Conservation (phyloP, 2,329 filamentous ascomycete genomes). For the Fusarium subglutinans region DNA sequence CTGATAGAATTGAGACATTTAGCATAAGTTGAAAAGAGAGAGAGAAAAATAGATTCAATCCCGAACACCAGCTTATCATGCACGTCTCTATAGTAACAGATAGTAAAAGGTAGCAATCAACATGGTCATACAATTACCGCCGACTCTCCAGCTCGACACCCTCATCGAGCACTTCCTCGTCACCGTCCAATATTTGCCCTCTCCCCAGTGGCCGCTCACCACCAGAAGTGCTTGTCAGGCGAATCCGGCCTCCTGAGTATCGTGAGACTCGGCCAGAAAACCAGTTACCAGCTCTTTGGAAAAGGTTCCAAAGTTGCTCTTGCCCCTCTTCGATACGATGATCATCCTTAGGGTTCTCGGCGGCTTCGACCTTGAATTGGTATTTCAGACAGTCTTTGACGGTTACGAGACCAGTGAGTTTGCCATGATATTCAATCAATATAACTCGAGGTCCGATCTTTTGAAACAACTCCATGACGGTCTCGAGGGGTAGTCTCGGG, state of each 20-base stretch:
- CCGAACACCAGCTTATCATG: slow-evolving; percentile 36
- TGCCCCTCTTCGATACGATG: slow-evolving; percentile 65
- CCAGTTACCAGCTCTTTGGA: slow-evolving; percentile 66
- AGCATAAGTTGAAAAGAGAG: neutral
- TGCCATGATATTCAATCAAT: slow-evolving; percentile 88
- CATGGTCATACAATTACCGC: slow-evolving; percentile 26
- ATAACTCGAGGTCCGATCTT: slow-evolving; percentile 97
- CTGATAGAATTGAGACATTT: neutral
- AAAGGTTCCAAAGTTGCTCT: slow-evolving; percentile 70
- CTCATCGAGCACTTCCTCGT: slow-evolving; percentile 53
- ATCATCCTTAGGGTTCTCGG: slow-evolving; percentile 75
- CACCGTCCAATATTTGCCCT: slow-evolving; percentile 55
- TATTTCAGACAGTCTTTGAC: slow-evolving; percentile 98
- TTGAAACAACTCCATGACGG: slow-evolving; percentile 98
- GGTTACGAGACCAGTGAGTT: slow-evolving; percentile 85
- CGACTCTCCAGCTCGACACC: slow-evolving; percentile 56
- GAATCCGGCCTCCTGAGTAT: slow-evolving; percentile 66
- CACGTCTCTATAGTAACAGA: slow-evolving; percentile 28
- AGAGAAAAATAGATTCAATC: slow-evolving; percentile 8
- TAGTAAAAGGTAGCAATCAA: neutral
- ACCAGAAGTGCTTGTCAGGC: slow-evolving; percentile 55
- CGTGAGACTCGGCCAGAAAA: slow-evolving; percentile 64
- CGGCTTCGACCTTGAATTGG: slow-evolving; percentile 93
- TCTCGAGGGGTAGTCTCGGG: slow-evolving; percentile 90
- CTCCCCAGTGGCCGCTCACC: slow-evolving; percentile 54